Percentiles rank a stretch among this genome's conserved stretches.
These are phyloP conservation scores for Diaporthe helianthi DNA, from an alignment of 2,329 filamentous ascomycete species.

Conservation along the genomic window DNA sequence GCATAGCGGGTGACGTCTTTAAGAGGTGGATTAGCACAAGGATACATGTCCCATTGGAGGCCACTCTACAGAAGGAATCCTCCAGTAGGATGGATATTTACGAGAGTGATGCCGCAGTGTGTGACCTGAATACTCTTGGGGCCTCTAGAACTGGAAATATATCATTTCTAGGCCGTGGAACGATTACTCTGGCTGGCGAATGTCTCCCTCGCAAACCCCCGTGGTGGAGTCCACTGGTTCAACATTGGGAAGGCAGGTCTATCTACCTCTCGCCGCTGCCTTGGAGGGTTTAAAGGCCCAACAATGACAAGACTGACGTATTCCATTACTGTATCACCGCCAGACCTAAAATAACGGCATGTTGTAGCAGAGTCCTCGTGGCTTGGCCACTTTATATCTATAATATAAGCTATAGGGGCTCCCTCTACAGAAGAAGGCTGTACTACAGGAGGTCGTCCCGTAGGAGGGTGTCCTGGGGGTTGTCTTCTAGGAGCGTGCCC, in stretches of 20 bases:
- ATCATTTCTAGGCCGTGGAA: not conserved
- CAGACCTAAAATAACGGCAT: no score
- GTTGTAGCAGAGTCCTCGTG: no score
- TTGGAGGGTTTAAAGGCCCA: no score
- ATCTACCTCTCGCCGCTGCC: not conserved
- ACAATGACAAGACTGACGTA: not conserved
- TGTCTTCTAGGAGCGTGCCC: no score
- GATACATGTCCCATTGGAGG: not conserved
- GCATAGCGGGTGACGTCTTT: constrained; percentile 32
- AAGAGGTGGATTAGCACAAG: not conserved
- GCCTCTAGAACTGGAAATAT: not conserved
- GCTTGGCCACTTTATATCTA: no score
- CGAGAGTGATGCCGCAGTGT: not conserved
- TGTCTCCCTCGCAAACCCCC: not conserved
- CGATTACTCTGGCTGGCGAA: not conserved
- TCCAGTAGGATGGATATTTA: not conserved
- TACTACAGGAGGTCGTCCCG: no score
- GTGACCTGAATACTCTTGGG: not conserved
- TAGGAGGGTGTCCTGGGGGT: no score
- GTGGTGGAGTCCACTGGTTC: not conserved
- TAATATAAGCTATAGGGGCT: no score
- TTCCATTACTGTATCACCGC: no score
- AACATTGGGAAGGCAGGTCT: not conserved
- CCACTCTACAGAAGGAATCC: not conserved
- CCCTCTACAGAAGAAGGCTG: no score